Base-by-base conservation (phyloP, 305 asterid species). In the Fraxinus paxiana region DNA sequence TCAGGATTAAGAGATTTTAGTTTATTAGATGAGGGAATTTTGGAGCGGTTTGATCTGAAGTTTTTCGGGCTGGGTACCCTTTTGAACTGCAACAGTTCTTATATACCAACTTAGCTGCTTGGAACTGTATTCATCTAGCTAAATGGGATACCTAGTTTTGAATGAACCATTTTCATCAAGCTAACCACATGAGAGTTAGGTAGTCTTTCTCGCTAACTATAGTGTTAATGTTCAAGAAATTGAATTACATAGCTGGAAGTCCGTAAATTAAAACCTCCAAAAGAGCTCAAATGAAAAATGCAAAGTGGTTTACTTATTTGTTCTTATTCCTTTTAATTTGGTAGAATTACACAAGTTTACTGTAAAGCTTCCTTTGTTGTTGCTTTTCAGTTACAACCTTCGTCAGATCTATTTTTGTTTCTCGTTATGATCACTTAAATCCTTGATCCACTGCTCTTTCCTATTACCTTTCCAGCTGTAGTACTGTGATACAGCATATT, bases 41-140 rank as follows among this genome's bases (percentile, higher is more conserved):
- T 31, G 63, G 43, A 35, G 26, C 41, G 22, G 83, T 78, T 83
- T 80, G 72, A 51, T 69, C 69, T 17, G 75, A 54, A 30, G 73
- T 28, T 26, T 54, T 77, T 24, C 18, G 69, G 63, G 51, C 54
- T 38, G 37, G 48, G 51, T 61, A 37, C 59, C 72, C 41, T 73
- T 79, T 43, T 31, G 34, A 30, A 30, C 24, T 1, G 22, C 43
- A 70, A 12, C 10, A 70, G 13, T 70, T 17, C 24, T 70, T 70
- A 33, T 5, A 31, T 70, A 33, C 75, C 75, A 17, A 33, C 24
- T 71, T 71, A 71, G 46, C 75, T 71, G 5, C 75, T 33, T 69
- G 46, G 46, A 70, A 33, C 18, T 8, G 75, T 71, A 71, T 78
- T 51, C 8, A 56, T 46, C 35, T 46, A 63, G 33, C 18, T 63